Conservation (phyloP, 2,329 filamentous ascomycete genomes). For the Aspergillus chevalieri region DNA sequence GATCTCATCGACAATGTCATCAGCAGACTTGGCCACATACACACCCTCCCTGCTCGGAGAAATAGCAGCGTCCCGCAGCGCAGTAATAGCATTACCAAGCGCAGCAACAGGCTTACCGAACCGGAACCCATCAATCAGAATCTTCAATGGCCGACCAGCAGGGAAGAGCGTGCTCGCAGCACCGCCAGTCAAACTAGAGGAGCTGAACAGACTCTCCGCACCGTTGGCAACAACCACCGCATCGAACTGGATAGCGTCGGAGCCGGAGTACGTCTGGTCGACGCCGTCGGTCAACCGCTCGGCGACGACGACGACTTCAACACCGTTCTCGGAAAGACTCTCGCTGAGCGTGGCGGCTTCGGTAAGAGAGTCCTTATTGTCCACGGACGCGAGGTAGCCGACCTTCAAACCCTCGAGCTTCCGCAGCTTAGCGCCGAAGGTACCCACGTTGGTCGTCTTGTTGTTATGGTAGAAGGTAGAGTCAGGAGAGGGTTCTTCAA, state of each 20-base stretch:
- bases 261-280: conserved; percentile 58
- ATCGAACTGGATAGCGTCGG: conserved; percentile 48
- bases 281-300: conserved; percentile 52
- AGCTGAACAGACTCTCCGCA: conserved; percentile 48
- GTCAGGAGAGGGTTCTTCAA: conserved; percentile 55
- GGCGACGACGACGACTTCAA: conserved; percentile 55
- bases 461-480: conserved; percentile 63
- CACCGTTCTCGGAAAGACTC: conserved; percentile 36
- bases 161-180: conserved; percentile 57
- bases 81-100: conserved; percentile 43
- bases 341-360: conserved; percentile 48
- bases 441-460: conserved; percentile 55
- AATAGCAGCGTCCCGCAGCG: conserved; percentile 44
- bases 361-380: conserved; percentile 38
- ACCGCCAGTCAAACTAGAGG: conserved; percentile 17
- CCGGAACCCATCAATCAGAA: conserved; percentile 57
- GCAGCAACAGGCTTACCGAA: conserved; percentile 66
- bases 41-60: conserved; percentile 30
- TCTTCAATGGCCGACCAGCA: conserved; percentile 56
- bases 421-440: conserved; percentile 53
- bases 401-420: conserved; percentile 59
- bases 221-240: conserved; percentile 54
- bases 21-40: conserved; percentile 22
- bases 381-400: conserved; percentile 53
- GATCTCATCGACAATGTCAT: conserved; percentile 41